Conservation (phyloP, 768 basidiomycete species). For the Termitomyces sp. region DNA sequence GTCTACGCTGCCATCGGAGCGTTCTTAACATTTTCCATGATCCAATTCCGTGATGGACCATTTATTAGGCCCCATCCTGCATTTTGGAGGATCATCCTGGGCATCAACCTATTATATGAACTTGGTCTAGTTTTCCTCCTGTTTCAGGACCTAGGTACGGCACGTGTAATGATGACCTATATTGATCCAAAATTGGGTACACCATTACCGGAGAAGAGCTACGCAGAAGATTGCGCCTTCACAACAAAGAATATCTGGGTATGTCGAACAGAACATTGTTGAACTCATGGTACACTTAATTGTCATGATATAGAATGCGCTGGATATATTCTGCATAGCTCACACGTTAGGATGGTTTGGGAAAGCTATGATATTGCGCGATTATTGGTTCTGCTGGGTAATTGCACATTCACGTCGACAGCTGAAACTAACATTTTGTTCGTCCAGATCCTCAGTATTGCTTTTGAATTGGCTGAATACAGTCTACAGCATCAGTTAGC, state of each 20-base stretch:
- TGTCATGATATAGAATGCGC: constrained; percentile 48
- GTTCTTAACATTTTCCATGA: constrained; percentile 78
- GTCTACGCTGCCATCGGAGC: constrained; percentile 68
- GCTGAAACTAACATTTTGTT: constrained; percentile 8
- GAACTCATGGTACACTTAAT: background rate
- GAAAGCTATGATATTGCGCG: constrained; percentile 83
- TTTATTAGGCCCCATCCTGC: constrained; percentile 86
- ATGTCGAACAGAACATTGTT: constrained; percentile 12
- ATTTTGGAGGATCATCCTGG: constrained; percentile 78
- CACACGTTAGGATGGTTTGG: constrained; percentile 89
- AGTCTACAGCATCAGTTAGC: constrained; percentile 83
- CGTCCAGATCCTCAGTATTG: constrained; percentile 75
- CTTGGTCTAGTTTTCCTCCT: constrained; percentile 78
- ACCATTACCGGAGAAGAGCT: constrained; percentile 79
- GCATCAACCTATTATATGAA: constrained; percentile 80
- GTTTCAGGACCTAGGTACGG: constrained; percentile 79
- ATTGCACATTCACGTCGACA: constrained; percentile 4
- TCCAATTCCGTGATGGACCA: constrained; percentile 88
- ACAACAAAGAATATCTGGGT: constrained; percentile 66
- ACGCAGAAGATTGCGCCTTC: constrained; percentile 75
- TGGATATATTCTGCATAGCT: constrained; percentile 85
- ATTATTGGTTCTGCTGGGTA: constrained; percentile 96
- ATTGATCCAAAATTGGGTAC: constrained; percentile 69
- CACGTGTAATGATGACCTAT: constrained; percentile 71
- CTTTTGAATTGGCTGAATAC: constrained; percentile 87